These are phyloP conservation scores for Anacardium occidentale DNA, from an alignment of 345 rosid genomes.

Conservation along the genomic window DNA sequence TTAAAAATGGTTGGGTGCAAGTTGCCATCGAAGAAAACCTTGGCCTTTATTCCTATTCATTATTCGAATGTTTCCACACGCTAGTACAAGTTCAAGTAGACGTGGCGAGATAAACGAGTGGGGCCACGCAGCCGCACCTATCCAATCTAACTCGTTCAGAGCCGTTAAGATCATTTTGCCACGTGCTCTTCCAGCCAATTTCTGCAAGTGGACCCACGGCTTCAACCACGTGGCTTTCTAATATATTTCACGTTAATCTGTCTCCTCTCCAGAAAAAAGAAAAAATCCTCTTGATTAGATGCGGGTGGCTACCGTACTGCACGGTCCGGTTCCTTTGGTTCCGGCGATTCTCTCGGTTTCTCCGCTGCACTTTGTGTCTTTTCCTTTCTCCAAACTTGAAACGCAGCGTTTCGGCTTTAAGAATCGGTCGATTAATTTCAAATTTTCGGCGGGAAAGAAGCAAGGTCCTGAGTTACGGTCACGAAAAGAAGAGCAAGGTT, in stretches of 20 bases:
- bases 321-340: conserved; percentile 35
- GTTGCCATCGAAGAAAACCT: no score
- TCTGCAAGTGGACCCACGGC: not conserved
- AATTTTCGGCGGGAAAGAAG: conserved; percentile 33
- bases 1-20: no score
- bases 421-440: conserved; percentile 22
- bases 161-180: not conserved
- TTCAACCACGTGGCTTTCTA: not conserved
- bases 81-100: no score
- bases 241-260: not conserved
- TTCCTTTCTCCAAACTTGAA: conserved; percentile 4
- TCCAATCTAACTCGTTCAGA: not conserved
- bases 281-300: conserved; percentile 27
- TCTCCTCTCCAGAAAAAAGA: not conserved
- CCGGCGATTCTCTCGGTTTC: not conserved
- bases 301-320: conserved; percentile 33
- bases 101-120: no score
- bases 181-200: conserved; percentile 4
- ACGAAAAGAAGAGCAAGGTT: conserved; percentile 33
- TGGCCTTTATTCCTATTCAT: no score
- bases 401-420: conserved; percentile 17
- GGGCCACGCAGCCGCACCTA: not conserved
- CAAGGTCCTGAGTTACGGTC: conserved; percentile 21
- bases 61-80: no score
- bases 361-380: not conserved